Base-by-base conservation (phyloP, 1,139 yeast genomes). In the Sugiyamaella sp. region DNA sequence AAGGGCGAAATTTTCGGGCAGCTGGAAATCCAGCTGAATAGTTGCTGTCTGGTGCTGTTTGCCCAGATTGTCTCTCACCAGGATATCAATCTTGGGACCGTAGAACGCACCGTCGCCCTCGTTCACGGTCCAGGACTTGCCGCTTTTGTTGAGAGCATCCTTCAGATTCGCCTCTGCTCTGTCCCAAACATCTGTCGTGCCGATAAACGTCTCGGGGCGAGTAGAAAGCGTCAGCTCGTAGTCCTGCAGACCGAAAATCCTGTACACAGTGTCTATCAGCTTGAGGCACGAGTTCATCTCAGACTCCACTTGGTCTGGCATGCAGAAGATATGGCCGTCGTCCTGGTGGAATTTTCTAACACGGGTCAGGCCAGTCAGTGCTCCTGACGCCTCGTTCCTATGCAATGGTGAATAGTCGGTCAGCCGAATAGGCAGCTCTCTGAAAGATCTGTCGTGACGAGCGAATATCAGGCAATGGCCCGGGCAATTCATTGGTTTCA, bases 401-500 rank as follows among this genome's bases (percentile, higher is more conserved):
- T 95, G 99, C 54, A 95, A 74, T 2, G 96, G 95, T 47, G 96
- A 89, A 65, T 91, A 93, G 71, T 95, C 99, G 10, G 96, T 89
- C 65, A 82, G 82, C 64, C 99, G 75, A 63, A 91, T 77, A 3
- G 99, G 99, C 54, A 95, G 74, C 64, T 95, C 98, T 58, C 89
- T 82, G 68, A 89, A 89, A 0, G 96, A 88, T 62, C 95, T 82
- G 57, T 90, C 96, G 60, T 87, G 84, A 60, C 84, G 81, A 57
- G 86, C 81, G 74, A 85, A 95, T 60, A 95, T 82, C 55, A 93
- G 70, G 68, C 99, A 95, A 70, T 95, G 99, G 1, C 98, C 98
- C 0, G 99, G 99, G 70, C 99, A 93, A 73, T 93, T 95, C 99
- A 93, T 93, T 22, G 99, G 99, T 70, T 93, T 93, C 58, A 93